Percentiles rank a stretch among this genome's conserved stretches.
phyloP scores from a whole-genome alignment of 2,329 filamentous ascomycete genomes.

The Monilinia polystroma region DNA sequence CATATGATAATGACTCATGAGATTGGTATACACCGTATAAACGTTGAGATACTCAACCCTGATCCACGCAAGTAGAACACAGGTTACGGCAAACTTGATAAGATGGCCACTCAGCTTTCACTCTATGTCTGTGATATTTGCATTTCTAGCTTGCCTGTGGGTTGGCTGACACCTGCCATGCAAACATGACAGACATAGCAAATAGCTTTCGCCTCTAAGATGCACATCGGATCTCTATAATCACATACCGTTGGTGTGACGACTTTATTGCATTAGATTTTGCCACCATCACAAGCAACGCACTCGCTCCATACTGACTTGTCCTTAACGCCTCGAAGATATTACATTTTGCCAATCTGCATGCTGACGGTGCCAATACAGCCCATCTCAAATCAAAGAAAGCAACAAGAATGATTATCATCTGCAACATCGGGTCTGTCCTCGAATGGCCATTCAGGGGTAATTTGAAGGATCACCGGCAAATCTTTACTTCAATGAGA shows the following conservation, averaged over 20 bases:
- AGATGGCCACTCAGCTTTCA: constrained; percentile 18
- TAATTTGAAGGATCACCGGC: constrained; percentile 9
- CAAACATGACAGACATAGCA: constrained; percentile 18
- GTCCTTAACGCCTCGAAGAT: constrained; percentile 7
- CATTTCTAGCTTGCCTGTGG: constrained; percentile 12
- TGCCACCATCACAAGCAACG: constrained; percentile 15
- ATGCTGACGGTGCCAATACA: constrained; percentile 19
- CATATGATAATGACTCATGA: constrained; percentile 22
- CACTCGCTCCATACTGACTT: constrained; percentile 1
- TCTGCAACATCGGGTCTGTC: constrained; percentile 20
- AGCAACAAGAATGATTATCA: constrained; percentile 13
- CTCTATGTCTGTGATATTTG: constrained; percentile 11
- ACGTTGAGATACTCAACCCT: constrained; percentile 6
- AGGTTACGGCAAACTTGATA: constrained; percentile 18
- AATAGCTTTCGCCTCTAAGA: constrained; percentile 16
- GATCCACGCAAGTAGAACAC: constrained; percentile 19
- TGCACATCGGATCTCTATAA: constrained; percentile 20
- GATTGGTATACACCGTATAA: constrained; percentile 14
- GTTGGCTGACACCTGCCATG: constrained; percentile 18
- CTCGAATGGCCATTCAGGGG: constrained; percentile 18
- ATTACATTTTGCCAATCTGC: constrained; percentile 12
- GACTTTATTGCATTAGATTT: constrained; percentile 15
- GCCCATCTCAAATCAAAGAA: background rate
- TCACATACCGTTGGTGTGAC: constrained; percentile 22
- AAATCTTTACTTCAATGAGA: constrained; percentile 14